These are phyloP conservation scores for Kregervanrija delftensis DNA, from an alignment of 805 yeast genomes.

Conservation along the genomic window DNA sequence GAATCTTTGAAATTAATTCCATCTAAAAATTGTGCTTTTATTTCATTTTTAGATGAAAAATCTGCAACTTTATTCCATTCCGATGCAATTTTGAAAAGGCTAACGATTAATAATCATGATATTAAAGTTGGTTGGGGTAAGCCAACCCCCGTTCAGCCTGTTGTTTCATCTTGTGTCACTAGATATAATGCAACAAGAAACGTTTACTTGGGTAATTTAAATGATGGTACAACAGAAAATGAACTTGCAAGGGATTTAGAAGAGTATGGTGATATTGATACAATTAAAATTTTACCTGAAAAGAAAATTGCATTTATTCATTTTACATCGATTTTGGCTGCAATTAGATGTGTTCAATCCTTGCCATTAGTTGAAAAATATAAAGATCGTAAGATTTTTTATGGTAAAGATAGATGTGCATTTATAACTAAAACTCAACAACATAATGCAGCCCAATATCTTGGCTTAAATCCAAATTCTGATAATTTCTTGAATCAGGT, in stretches of 20 bases:
- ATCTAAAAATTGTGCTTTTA: slow-evolving; percentile 80
- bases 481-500: slow-evolving; percentile 62
- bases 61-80: slow-evolving; percentile 89
- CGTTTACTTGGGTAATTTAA: slow-evolving; percentile 77
- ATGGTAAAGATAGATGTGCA: slow-evolving; percentile 94
- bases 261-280: slow-evolving; percentile 78
- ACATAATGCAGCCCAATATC: slow-evolving; percentile 92
- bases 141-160: slow-evolving; percentile 64
- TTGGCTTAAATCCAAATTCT: slow-evolving; percentile 86
- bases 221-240: slow-evolving; percentile 54
- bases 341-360: slow-evolving; percentile 77
- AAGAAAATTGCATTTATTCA: slow-evolving; percentile 89
- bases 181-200: slow-evolving; percentile 91
- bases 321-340: slow-evolving; percentile 76
- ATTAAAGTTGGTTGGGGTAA: slow-evolving; percentile 93
- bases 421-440: slow-evolving; percentile 92
- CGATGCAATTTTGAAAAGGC: slow-evolving; percentile 80
- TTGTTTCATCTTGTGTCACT: slow-evolving; percentile 68
- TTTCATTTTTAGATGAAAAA: slow-evolving; percentile 83
- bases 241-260: slow-evolving; percentile 61
- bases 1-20: slow-evolving; percentile 77
- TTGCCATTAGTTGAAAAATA: slow-evolving; percentile 66
- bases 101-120: slow-evolving; percentile 74
- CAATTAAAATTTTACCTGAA: slow-evolving; percentile 69
- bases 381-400: slow-evolving; percentile 70